phyloP scores from a whole-genome alignment of 441 rosid species.

The Breynia disticha region DNA sequence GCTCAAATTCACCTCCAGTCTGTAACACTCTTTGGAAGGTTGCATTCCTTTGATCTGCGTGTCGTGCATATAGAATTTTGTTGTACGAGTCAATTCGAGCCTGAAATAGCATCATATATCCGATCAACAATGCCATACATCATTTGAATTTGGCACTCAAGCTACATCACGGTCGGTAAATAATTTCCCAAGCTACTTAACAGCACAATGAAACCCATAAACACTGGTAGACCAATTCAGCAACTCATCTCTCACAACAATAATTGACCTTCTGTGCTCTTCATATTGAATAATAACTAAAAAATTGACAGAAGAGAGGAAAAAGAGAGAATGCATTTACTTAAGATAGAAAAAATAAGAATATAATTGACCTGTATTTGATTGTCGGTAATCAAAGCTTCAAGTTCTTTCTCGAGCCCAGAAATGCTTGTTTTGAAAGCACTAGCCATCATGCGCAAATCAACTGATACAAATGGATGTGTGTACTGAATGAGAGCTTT shows the following conservation, averaged over 20 bases:
- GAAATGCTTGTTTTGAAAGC: conserved; percentile 85
- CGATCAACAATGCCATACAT: neutral
- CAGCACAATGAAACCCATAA: too few relatives aligned
- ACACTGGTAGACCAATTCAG: too few relatives aligned
- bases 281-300: neutral
- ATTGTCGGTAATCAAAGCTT: conserved; percentile 81
- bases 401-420: conserved; percentile 81
- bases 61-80: conserved; percentile 88
- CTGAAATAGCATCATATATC: conserved; percentile 30
- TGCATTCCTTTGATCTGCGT: conserved; percentile 92
- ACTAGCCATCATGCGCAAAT: conserved; percentile 87
- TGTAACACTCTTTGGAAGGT: conserved; percentile 95
- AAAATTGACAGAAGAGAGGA: neutral
- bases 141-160: too few relatives aligned
- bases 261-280: too few relatives aligned
- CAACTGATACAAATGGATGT: conserved; percentile 94
- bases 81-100: conserved; percentile 98
- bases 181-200: too few relatives aligned
- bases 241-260: too few relatives aligned
- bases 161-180: too few relatives aligned
- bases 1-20: conserved; percentile 86
- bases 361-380: conserved; percentile 67
- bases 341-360: neutral
- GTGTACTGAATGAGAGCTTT: conserved; percentile 97
- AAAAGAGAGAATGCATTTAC: neutral